Evolutionary conservation across 257 asterid genomes (phyloP), one percentile per base, ranked within the genome.

Genomic region (Dorcoceras hygrometricum): DNA sequence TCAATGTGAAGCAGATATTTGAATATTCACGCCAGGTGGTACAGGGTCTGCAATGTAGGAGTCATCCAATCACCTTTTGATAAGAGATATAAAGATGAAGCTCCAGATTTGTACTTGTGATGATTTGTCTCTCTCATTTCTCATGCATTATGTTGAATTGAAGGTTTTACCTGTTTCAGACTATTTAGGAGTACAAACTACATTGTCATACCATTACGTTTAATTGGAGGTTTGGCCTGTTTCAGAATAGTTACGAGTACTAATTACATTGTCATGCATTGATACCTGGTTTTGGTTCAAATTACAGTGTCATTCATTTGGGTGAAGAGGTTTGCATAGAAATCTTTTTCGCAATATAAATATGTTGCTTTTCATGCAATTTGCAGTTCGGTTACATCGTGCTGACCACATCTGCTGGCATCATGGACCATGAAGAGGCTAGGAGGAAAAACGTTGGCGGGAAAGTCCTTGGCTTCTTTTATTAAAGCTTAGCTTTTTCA

Each of bases 391-490:
- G 66, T 6, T 62, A 62, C 31, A 62, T 62, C 23, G 66, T 62
- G 23, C 66, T 62, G 55, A 62, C 66, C 20, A 62, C 66, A 4
- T 62, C 66, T 34, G 66, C 66, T 34, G 66, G 66, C 25, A 62
- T 62, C 29, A 62, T 62, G 66, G 66, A 62, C 66, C 66, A 62
- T 12, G 66, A 62, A 50, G 66, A 62, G 66, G 66, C 55, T 5
- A 32, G 66, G 66, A 62, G 66, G 66, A 62, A 62, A 50, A 62
- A 20, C 25, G 66, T 62, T 2, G 66, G 66, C 8, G 66, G 66
- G 32, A 34, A 62, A 36, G 67, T 62, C 20, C 67, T 62, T 20
- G 67, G 67, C 22, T 62, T 62, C 55, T 62, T 62, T 36, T 62
- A 62, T 51, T 62, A 62, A n/a, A 51, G 7, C 20, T 46, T 36